phyloP scores from a whole-genome alignment of 495 filamentous ascomycete genomes.

The Astrothelium subdiscretum region DNA sequence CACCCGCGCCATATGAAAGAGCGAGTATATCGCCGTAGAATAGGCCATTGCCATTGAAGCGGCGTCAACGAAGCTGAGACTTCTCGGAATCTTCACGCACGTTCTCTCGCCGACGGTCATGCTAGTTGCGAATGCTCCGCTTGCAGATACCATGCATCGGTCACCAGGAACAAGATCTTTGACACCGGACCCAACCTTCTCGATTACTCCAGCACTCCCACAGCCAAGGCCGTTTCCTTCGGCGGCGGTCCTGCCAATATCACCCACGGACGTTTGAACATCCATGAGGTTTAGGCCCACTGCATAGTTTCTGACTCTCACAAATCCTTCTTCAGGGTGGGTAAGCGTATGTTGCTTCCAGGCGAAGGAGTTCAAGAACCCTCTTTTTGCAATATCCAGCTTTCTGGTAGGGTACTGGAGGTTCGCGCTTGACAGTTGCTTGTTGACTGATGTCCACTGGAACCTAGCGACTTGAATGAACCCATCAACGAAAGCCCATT shows the following conservation, averaged over 20 bases:
- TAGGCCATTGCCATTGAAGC: slow-evolving; percentile 35
- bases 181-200: background rate
- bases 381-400: background rate
- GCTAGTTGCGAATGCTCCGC: background rate
- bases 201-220: background rate
- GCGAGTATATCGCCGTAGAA: slow-evolving; percentile 28
- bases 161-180: background rate
- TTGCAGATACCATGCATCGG: background rate
- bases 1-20: slow-evolving; percentile 28
- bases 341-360: background rate
- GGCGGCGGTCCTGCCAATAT: background rate
- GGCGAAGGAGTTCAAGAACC: background rate
- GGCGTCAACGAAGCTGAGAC: slow-evolving; percentile 28
- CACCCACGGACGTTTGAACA: background rate
- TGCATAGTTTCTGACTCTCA: slow-evolving; percentile 1
- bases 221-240: background rate
- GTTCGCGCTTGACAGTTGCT: background rate
- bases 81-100: background rate
- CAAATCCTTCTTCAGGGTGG: background rate
- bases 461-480: background rate
- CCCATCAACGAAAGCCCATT: background rate
- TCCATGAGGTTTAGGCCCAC: slow-evolving; percentile 5
- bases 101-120: background rate
- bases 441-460: background rate
- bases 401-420: background rate